A percentile compares a stretch with the other conserved stretches of the same genome.
Evolutionary conservation across 495 filamentous ascomycete genomes (phyloP).

Genomic region (Podospora bellae-mahoneyi): DNA sequence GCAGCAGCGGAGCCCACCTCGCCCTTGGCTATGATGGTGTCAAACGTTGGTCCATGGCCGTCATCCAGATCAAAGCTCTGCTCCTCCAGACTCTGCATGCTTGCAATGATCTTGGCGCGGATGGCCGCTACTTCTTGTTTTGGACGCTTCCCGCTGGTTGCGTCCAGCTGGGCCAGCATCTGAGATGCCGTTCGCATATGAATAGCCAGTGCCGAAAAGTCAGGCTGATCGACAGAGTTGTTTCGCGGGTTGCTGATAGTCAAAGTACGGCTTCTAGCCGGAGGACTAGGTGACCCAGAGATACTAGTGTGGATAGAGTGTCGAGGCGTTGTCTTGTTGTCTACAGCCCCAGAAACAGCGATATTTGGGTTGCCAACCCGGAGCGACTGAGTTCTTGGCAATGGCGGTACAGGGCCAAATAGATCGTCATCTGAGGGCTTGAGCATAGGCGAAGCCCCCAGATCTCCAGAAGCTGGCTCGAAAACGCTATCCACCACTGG

Average conservation of each 20-base stretch:
- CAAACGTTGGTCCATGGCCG: slow-evolving; percentile 61
- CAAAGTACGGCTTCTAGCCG: slow-evolving; percentile 44
- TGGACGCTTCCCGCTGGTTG: slow-evolving; percentile 67
- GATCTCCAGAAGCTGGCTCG: slow-evolving; percentile 67
- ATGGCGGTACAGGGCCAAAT: slow-evolving; percentile 17
- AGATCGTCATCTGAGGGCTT: slow-evolving; percentile 48
- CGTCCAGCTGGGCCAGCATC: slow-evolving; percentile 73
- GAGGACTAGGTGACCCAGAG: slow-evolving; percentile 60
- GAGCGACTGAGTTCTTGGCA: slow-evolving; percentile 35
- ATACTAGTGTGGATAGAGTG: slow-evolving; percentile 49
- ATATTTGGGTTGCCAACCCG: slow-evolving; percentile 55
- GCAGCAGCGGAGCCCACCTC: slow-evolving; percentile 41
- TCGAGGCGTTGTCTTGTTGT: slow-evolving; percentile 55
- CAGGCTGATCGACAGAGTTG: slow-evolving; percentile 55
- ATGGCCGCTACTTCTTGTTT: slow-evolving; percentile 71
- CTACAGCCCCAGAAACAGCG: slow-evolving; percentile 46
- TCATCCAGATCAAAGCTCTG: slow-evolving; percentile 67
- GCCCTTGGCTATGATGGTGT: slow-evolving; percentile 64
- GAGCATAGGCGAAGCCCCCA: slow-evolving; percentile 64
- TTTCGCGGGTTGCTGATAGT: slow-evolving; percentile 44
- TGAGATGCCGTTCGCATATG: slow-evolving; percentile 78
- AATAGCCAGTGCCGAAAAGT: slow-evolving; percentile 70
- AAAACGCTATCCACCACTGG: slow-evolving; percentile 68
- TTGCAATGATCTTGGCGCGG: slow-evolving; percentile 72
- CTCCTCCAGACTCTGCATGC: slow-evolving; percentile 79